Evolutionary conservation across 1,284 basidiomycete genomes (phyloP), one percentile per base, ranked within the genome.

Genomic region (Leccinum fuscescens): DNA sequence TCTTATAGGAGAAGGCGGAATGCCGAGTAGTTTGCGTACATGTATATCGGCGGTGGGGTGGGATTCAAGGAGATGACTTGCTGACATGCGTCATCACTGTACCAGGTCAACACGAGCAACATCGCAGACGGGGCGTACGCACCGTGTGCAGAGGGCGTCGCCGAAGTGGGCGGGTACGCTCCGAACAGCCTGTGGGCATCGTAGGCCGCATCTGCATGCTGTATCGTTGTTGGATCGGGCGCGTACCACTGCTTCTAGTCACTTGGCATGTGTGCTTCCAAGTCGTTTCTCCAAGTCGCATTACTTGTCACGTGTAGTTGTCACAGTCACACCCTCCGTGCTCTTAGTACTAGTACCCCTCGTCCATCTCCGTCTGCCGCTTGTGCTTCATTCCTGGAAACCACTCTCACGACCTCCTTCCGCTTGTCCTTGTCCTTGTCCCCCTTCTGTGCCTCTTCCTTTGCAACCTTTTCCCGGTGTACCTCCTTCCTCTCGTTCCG

Each of bases 361-460:
- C 85, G 65, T 85, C 84, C 14, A 72, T 66, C 54, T 86, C 88
- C 5, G 76, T 70, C 62, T 88, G 82, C 35, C 89, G 78, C 71
- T 90, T 90, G 63, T 76, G 84, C 77, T 89, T 92, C 71, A 88
- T 82, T 17, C 93, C 92, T 27, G 27, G 27, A 27, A 31, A 86
- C 85, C 31, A 80, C 75, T 62, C 86, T 81, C 86, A 95, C 89
- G 64, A 85, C 80, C 65, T 92, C 91, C 71, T 89, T 93, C 70
- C 85, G 82, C 75, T 88, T 89, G 76, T 91, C 91, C 74, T 83
- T 93, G 50, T 88, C 86, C 74, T 89, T 93, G 63, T 90, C 90
- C 3, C 71, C 76, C 74, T 86, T 88, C 73, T 76, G 79, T 59
- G 78, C 83, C 65, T 91, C 92, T 65, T 88, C 86, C 72, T 86